Evolutionary conservation across 1,284 basidiomycete genomes (phyloP).

Genomic region (Schizophyllum amplum): DNA sequence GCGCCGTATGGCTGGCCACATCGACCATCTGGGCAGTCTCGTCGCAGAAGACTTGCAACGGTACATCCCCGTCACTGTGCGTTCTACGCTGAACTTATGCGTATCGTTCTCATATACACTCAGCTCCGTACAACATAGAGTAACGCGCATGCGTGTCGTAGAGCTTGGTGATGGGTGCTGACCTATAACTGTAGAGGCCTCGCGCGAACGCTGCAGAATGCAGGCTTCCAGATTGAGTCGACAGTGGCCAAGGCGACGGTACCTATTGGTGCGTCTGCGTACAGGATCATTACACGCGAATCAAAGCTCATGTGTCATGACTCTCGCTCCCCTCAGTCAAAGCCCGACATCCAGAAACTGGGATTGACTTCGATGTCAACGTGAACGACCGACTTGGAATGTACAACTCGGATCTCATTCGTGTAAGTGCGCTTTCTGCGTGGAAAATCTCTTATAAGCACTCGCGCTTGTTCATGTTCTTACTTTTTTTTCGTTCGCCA

Average conservation of each 20-base stretch:
- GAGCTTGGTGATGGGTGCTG: background rate
- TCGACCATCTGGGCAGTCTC: too few species aligned
- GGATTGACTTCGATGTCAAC: constrained; percentile 45
- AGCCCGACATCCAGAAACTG: constrained; percentile 34
- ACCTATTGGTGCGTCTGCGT: constrained; percentile 40
- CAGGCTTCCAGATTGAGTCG: constrained; percentile 28
- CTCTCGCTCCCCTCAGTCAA: constrained; percentile 32
- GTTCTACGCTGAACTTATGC: too few species aligned
- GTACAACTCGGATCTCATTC: constrained; percentile 41
- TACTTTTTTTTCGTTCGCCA: background rate
- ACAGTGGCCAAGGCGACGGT: constrained; percentile 32
- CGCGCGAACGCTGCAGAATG: constrained; percentile 20
- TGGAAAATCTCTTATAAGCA: too few species aligned
- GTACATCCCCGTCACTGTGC: background rate
- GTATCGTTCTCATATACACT: constrained; percentile 1
- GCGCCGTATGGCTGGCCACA: background rate
- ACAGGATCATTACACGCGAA: background rate
- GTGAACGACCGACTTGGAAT: constrained; percentile 50
- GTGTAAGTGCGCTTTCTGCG: constrained; percentile 37
- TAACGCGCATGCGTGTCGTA: constrained; percentile 17
- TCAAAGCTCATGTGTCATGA: constrained; percentile 4
- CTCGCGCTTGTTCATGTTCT: too few species aligned
- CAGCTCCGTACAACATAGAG: constrained; percentile 31
- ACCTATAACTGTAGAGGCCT: constrained; percentile 21
- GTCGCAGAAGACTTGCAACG: too few species aligned